phyloP scores from a whole-genome alignment of 2,329 filamentous ascomycete genomes.

The Sporothrix brasiliensis region DNA sequence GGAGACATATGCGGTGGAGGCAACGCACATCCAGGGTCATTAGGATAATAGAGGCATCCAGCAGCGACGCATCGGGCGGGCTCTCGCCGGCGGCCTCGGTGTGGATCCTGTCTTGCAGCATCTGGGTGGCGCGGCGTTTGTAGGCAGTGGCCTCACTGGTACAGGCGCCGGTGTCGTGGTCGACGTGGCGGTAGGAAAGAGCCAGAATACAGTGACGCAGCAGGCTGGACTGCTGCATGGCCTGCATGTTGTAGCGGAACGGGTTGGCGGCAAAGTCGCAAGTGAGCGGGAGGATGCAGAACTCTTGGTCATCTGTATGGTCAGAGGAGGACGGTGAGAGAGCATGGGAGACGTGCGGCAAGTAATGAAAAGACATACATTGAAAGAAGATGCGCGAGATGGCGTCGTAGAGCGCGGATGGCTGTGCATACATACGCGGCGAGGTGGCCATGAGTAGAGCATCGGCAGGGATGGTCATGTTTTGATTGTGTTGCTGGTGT shows the following conservation, averaged over 20 bases:
- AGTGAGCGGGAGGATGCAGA: conserved; percentile 43
- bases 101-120: conserved; percentile 37
- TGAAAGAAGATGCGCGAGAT: conserved; percentile 31
- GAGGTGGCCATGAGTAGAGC: conserved; percentile 2
- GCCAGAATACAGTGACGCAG: conserved; percentile 44
- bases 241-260: conserved; percentile 40
- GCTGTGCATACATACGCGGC: conserved; percentile 28
- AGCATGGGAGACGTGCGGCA: not conserved
- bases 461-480: conserved; percentile 8
- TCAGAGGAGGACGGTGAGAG: not conserved
- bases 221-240: conserved; percentile 39
- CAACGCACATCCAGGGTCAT: conserved; percentile 43
- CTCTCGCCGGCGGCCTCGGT: not conserved
- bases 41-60: conserved; percentile 42
- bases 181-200: conserved; percentile 40
- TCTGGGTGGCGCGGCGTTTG: conserved; percentile 38
- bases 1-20: not conserved
- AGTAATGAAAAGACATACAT: conserved; percentile 21
- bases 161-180: conserved; percentile 39
- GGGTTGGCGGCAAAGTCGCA: conserved; percentile 42
- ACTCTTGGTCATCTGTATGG: conserved; percentile 43
- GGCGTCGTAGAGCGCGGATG: conserved; percentile 27
- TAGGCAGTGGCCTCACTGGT: conserved; percentile 37
- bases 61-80: conserved; percentile 32
- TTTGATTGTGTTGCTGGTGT: not conserved